Conservation (phyloP, 148 eudicot species). For the Diospyros kaki region DNA sequence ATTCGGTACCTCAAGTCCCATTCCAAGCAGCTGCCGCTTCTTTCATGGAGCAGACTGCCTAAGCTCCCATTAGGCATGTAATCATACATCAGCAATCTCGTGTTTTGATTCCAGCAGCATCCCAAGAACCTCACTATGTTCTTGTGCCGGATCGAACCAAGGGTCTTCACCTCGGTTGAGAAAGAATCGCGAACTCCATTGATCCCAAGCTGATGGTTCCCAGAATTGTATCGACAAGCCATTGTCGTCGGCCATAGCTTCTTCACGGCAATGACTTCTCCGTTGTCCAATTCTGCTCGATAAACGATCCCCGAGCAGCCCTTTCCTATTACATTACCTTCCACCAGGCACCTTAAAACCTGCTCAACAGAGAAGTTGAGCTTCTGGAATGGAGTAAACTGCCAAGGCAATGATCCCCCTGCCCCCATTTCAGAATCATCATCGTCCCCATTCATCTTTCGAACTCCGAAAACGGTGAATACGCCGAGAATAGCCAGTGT, state of each 20-base stretch:
- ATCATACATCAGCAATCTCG: constrained; percentile 74
- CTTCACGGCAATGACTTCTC: constrained; percentile 77
- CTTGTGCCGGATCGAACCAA: constrained; percentile 82
- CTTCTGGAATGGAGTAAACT: constrained; percentile 82
- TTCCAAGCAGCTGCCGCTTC: constrained; percentile 51
- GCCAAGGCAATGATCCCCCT: constrained; percentile 57
- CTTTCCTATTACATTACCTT: constrained; percentile 70
- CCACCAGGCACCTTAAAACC: constrained; percentile 52
- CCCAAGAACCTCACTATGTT: constrained; percentile 82
- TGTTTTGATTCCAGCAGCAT: constrained; percentile 71
- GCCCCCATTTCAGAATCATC: constrained; percentile 59
- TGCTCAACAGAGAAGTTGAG: constrained; percentile 59
- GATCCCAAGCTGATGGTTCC: constrained; percentile 22
- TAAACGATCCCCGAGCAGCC: constrained; percentile 84
- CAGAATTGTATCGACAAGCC: constrained; percentile 25
- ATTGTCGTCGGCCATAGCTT: constrained; percentile 63
- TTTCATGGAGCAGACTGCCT: constrained; percentile 65
- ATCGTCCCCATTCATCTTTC: constrained; percentile 36
- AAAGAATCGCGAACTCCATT: constrained; percentile 59
- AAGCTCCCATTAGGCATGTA: constrained; percentile 95
- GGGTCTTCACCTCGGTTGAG: constrained; percentile 75
- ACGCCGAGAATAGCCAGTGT: constrained; percentile 50
- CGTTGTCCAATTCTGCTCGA: constrained; percentile 55
- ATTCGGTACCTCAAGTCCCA: constrained; percentile 74
- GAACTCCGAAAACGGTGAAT: constrained; percentile 41